These are phyloP conservation scores for Aspergillus haitiensis DNA, from an alignment of 495 filamentous ascomycete species.

Conservation along the genomic window DNA sequence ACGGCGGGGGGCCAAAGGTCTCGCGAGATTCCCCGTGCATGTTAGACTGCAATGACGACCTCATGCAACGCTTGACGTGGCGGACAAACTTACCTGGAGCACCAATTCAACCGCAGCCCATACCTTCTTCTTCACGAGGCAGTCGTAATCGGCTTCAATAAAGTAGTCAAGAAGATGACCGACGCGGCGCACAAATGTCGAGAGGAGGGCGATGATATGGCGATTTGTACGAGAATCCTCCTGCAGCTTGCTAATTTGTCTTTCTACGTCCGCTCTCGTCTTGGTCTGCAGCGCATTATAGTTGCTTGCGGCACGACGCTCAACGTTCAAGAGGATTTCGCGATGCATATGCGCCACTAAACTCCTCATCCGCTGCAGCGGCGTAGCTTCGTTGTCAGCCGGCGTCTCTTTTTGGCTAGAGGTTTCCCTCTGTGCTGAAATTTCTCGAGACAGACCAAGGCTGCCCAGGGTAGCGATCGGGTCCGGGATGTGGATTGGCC, in stretches of 20 bases:
- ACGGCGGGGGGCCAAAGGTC: neutral
- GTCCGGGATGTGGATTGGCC: neutral
- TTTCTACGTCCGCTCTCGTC: constrained; percentile 1
- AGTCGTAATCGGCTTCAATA: constrained; percentile 12
- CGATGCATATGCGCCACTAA: constrained; percentile 11
- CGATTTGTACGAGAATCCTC: neutral
- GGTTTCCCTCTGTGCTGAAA: too few species aligned
- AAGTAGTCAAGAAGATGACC: constrained; percentile 9
- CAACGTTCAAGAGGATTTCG: constrained; percentile 1
- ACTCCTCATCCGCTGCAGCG: constrained; percentile 8
- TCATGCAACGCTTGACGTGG: neutral
- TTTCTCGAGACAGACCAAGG: too few species aligned
- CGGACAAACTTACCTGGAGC: neutral
- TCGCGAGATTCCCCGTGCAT: neutral
- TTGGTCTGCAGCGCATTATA: constrained; percentile 11
- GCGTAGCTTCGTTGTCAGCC: neutral
- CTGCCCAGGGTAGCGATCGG: too few species aligned
- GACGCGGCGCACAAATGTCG: constrained; percentile 4
- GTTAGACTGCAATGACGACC: neutral
- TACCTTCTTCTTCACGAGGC: constrained; percentile 14
- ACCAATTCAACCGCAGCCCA: constrained; percentile 12
- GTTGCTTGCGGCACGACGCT: neutral
- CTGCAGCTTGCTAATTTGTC: neutral
- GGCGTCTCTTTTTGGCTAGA: neutral
- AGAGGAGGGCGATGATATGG: constrained; percentile 6